These are phyloP conservation scores for Wickerhamiella hasegawae DNA, from an alignment of 805 yeast species.

Conservation along the genomic window DNA sequence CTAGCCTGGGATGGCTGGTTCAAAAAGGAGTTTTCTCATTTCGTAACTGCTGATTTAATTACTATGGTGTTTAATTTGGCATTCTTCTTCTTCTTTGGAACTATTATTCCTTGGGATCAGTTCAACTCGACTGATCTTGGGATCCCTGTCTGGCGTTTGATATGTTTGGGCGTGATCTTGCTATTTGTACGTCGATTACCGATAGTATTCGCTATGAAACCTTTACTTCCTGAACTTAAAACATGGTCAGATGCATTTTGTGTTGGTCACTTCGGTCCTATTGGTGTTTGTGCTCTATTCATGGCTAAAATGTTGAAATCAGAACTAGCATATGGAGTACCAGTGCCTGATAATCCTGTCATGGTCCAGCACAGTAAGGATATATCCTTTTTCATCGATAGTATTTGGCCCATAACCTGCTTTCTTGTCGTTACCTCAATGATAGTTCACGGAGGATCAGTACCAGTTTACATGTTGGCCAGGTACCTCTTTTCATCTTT, in stretches of 20 bases:
- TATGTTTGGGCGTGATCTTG: slow-evolving; percentile 20
- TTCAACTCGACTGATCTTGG: slow-evolving; percentile 28
- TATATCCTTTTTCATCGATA: not conserved
- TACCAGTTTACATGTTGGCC: too few relatives aligned
- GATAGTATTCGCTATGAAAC: slow-evolving; percentile 30
- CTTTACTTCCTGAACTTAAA: slow-evolving; percentile 42
- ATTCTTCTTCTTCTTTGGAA: slow-evolving; percentile 54
- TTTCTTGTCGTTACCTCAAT: slow-evolving; percentile 3
- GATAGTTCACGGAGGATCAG: slow-evolving; percentile 4
- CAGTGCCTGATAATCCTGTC: not conserved
- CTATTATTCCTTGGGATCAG: slow-evolving; percentile 52
- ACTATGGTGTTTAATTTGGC: slow-evolving; percentile 51
- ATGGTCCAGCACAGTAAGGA: not conserved
- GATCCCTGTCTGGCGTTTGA: slow-evolving; percentile 23
- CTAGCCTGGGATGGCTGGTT: slow-evolving; percentile 63
- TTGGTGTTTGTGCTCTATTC: slow-evolving; percentile 58
- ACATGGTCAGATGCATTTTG: slow-evolving; percentile 54
- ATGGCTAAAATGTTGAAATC: slow-evolving; percentile 24
- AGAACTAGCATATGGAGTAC: slow-evolving; percentile 1
- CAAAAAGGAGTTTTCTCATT: slow-evolving; percentile 40
- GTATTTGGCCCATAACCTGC: slow-evolving; percentile 4
- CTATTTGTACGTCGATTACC: slow-evolving; percentile 24
- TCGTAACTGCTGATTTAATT: slow-evolving; percentile 47
- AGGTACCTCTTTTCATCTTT: too few relatives aligned
- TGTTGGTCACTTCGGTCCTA: slow-evolving; percentile 65